Evolutionary conservation across 148 eudicot genomes (phyloP).

Genomic region (Amaranthus palmeri): DNA sequence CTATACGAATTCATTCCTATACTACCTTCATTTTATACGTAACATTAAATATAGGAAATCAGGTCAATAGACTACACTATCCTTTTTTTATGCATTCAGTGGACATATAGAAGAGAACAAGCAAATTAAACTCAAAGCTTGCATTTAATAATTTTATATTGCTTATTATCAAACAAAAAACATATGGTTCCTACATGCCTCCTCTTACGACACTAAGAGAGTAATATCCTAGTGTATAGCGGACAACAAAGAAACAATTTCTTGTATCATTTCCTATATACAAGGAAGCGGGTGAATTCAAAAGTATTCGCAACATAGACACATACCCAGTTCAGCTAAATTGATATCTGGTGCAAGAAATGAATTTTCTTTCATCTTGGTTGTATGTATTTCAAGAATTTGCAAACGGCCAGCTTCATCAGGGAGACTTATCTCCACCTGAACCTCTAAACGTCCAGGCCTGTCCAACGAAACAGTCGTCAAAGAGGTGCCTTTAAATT

Average conservation of each 20-base stretch:
- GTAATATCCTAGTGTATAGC: not conserved
- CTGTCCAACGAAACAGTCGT: conserved; percentile 27
- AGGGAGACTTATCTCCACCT: conserved; percentile 98
- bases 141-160: too few relatives aligned
- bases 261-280: not conserved
- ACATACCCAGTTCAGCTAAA: conserved; percentile 80
- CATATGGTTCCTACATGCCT: not conserved
- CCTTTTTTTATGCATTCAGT: too few relatives aligned
- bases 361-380: conserved; percentile 95
- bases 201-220: not conserved
- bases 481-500: not conserved
- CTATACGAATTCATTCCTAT: not conserved
- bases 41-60: not conserved
- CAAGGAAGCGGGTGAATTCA: not conserved
- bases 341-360: conserved; percentile 85
- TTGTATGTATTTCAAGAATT: conserved; percentile 95
- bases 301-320: conserved; percentile 6
- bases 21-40: not conserved
- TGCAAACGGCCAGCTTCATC: conserved; percentile 94
- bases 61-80: too few relatives aligned
- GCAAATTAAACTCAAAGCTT: too few relatives aligned
- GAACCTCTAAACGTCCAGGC: conserved; percentile 99
- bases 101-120: too few relatives aligned
- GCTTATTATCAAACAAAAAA: not conserved
- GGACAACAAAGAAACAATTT: not conserved